These are phyloP conservation scores for Xanthoconium stramineum DNA, from an alignment of 768 basidiomycete species.

Conservation along the genomic window DNA sequence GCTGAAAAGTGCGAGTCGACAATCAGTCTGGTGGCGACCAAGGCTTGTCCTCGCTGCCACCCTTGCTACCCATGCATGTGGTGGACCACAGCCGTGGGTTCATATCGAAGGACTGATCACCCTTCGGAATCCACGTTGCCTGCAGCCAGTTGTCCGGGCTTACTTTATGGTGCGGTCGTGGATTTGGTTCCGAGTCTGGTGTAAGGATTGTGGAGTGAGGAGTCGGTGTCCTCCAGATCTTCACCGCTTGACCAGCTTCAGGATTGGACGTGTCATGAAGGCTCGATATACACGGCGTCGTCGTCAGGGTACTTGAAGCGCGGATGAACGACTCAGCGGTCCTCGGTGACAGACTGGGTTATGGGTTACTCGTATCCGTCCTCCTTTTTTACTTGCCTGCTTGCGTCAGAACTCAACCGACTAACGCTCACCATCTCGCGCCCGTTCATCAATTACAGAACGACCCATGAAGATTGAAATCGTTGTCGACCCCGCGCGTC, in stretches of 20 bases:
- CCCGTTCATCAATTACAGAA: constrained; percentile 54
- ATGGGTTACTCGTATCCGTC: constrained; percentile 39
- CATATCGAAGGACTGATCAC: constrained; percentile 27
- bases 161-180: constrained; percentile 30
- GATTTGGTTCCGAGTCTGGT: constrained; percentile 32
- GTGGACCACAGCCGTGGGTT: constrained; percentile 27
- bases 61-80: constrained; percentile 12
- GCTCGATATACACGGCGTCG: constrained; percentile 19
- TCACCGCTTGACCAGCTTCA: constrained; percentile 35
- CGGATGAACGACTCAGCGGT: constrained; percentile 24
- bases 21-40: constrained; percentile 27
- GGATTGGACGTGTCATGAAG: constrained; percentile 29
- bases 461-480: constrained; percentile 99
- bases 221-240: constrained; percentile 27
- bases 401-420: constrained; percentile 34
- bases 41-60: constrained; percentile 30
- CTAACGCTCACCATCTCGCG: constrained; percentile 35
- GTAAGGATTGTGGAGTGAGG: constrained; percentile 31
- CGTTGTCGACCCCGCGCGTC: constrained; percentile 78
- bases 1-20: constrained; percentile 32
- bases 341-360: constrained; percentile 25
- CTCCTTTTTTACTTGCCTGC: constrained; percentile 41
- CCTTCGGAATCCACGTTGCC: constrained; percentile 25
- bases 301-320: constrained; percentile 21
- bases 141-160: constrained; percentile 23